phyloP scores from a whole-genome alignment of 495 filamentous ascomycete genomes.

The Neurospora discreta region DNA sequence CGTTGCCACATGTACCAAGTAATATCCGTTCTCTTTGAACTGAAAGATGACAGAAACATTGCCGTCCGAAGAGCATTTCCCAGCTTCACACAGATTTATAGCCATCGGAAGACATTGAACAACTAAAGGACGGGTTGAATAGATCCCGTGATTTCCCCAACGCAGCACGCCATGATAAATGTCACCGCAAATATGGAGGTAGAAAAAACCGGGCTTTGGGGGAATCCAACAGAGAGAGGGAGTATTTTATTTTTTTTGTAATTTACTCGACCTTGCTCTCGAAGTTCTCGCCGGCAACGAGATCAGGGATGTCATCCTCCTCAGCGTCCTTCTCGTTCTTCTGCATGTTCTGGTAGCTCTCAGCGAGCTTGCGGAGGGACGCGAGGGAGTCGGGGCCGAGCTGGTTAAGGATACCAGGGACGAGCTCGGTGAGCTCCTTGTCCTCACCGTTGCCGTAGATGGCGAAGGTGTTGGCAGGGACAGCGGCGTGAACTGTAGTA shows the following conservation, averaged over 20 bases:
- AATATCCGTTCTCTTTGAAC: neutral
- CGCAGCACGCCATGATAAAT: neutral
- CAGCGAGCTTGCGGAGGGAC: constrained; percentile 91
- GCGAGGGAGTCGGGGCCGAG: constrained; percentile 97
- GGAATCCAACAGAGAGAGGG: neutral
- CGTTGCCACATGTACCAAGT: neutral
- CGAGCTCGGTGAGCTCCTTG: constrained; percentile 98
- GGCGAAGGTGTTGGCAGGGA: constrained; percentile 94
- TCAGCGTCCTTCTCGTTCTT: constrained; percentile 80
- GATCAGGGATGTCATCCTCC: constrained; percentile 87
- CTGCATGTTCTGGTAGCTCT: constrained; percentile 99
- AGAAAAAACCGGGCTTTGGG: neutral
- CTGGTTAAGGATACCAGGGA: constrained; percentile 98
- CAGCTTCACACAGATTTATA: neutral
- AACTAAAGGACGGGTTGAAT: neutral
- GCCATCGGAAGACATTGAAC: neutral
- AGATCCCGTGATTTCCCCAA: neutral
- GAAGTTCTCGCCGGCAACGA: constrained; percentile 93
- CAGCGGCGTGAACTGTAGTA: constrained; percentile 77
- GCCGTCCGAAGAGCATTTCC: neutral
- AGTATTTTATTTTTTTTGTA: constrained; percentile 10
- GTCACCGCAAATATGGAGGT: neutral
- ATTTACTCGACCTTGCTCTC: constrained; percentile 88
- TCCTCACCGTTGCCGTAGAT: constrained; percentile 98
- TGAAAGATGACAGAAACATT: neutral